Conservation (phyloP, 257 asterid genomes). For the Capsicum pubescens region DNA sequence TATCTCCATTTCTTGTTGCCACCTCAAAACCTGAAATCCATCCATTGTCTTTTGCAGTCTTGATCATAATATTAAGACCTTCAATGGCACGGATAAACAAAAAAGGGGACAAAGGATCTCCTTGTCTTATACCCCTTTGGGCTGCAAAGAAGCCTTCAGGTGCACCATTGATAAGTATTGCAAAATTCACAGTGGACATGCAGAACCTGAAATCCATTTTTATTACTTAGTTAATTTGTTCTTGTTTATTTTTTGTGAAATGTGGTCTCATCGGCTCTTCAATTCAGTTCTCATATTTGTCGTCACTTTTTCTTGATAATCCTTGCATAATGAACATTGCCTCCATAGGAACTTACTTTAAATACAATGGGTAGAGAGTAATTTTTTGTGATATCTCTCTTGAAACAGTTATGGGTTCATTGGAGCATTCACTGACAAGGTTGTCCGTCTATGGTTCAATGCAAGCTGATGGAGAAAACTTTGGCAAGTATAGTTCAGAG, state of each 20-base stretch:
- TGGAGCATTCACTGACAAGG: conserved; percentile 70
- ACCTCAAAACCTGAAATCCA: no score
- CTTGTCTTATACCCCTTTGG: no score
- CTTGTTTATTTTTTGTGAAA: conserved; percentile 11
- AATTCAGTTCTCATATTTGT: neutral
- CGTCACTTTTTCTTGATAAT: conserved; percentile 19
- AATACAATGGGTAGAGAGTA: conserved; percentile 6
- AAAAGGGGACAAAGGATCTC: no score
- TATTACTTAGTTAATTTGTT: neutral
- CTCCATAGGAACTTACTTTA: conserved; percentile 7
- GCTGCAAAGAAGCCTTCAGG: no score
- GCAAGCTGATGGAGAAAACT: conserved; percentile 80
- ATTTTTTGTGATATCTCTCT: conserved; percentile 31
- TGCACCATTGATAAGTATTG: no score
- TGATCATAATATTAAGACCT: no score
- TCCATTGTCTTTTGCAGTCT: no score
- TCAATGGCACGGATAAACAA: no score
- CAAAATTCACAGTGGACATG: no score
- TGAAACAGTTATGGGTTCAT: conserved; percentile 81
- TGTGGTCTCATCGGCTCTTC: conserved; percentile 3
- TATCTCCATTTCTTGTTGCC: no score
- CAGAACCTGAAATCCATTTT: no score
- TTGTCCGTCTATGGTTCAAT: conserved; percentile 71
- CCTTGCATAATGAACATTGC: conserved; percentile 22
- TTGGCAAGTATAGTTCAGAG: conserved; percentile 46